A percentile compares a stretch with the other conserved stretches of the same genome.
Evolutionary conservation across 768 basidiomycete genomes (phyloP).

Genomic region (Cystobasidium ongulense): DNA sequence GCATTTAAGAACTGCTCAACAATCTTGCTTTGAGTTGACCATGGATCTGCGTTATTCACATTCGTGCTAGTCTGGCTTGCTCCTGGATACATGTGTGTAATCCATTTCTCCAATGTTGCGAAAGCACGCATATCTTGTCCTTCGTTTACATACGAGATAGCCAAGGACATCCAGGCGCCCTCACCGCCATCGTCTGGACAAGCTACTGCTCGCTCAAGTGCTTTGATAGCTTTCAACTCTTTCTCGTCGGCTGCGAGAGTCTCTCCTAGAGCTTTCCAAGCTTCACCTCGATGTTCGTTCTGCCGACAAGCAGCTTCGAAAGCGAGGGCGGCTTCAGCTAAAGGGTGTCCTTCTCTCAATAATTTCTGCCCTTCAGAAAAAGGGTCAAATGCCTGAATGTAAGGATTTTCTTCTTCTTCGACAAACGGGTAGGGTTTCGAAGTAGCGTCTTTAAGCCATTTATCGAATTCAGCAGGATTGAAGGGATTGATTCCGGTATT

Average conservation of each 20-base stretch:
- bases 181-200: conserved; percentile 18
- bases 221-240: conserved; percentile 47
- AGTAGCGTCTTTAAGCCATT: conserved; percentile 32
- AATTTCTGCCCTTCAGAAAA: conserved; percentile 63
- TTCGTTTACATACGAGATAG: conserved; percentile 61
- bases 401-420: conserved; percentile 43
- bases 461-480: conserved; percentile 40
- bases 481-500: conserved; percentile 35
- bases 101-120: conserved; percentile 74
- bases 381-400: conserved; percentile 39
- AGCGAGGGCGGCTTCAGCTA: conserved; percentile 76
- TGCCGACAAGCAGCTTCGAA: conserved; percentile 83
- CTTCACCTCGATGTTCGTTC: conserved; percentile 68
- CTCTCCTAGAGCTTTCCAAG: conserved; percentile 87
- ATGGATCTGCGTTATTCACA: conserved; percentile 47
- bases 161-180: conserved; percentile 26
- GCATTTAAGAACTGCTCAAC: conserved; percentile 74
- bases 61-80: conserved; percentile 47
- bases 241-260: conserved; percentile 55
- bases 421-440: conserved; percentile 40
- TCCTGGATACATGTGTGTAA: conserved; percentile 50
- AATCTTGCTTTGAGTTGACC: conserved; percentile 72
- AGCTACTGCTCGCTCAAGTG: conserved; percentile 43
- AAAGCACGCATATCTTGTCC: conserved; percentile 79
- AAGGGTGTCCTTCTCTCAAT: conserved; percentile 68